Evolutionary conservation across 1,284 basidiomycete species (phyloP).

Genomic region (Cryptococcus wingfieldii): DNA sequence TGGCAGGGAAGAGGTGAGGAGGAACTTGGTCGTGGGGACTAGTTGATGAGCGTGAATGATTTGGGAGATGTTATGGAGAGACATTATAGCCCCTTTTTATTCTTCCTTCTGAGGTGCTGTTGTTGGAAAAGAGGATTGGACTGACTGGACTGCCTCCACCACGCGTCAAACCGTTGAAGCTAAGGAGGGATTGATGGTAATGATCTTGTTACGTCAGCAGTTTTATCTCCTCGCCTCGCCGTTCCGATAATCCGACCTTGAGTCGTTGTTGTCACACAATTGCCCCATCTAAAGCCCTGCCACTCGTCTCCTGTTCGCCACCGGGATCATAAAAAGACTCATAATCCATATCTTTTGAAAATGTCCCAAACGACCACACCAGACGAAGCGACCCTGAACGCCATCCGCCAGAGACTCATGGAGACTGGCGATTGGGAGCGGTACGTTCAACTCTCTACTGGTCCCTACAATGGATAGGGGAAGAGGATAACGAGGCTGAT

Average conservation of each 20-base stretch:
- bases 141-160: no score
- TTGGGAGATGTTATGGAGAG: no score
- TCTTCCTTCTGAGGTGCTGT: no score
- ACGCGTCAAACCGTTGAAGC: no score
- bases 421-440: constrained; percentile 47
- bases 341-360: no score
- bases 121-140: no score
- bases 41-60: constrained; percentile 10
- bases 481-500: neutral
- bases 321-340: no score
- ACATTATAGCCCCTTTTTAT: no score
- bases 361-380: constrained; percentile 1
- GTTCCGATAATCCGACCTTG: neutral
- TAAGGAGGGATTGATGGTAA: no score
- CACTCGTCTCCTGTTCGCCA: neutral
- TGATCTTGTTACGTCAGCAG: neutral
- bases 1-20: constrained; percentile 1
- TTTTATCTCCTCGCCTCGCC: neutral
- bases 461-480: neutral
- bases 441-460: constrained; percentile 15
- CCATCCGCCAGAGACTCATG: constrained; percentile 35
- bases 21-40: constrained; percentile 8
- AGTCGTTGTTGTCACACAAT: no score
- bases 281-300: no score
- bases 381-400: constrained; percentile 33